A percentile compares a stretch with the other conserved stretches of the same genome.
Conservation (phyloP, 2,329 filamentous ascomycete genomes). For the Mollisiaceae sp. region DNA sequence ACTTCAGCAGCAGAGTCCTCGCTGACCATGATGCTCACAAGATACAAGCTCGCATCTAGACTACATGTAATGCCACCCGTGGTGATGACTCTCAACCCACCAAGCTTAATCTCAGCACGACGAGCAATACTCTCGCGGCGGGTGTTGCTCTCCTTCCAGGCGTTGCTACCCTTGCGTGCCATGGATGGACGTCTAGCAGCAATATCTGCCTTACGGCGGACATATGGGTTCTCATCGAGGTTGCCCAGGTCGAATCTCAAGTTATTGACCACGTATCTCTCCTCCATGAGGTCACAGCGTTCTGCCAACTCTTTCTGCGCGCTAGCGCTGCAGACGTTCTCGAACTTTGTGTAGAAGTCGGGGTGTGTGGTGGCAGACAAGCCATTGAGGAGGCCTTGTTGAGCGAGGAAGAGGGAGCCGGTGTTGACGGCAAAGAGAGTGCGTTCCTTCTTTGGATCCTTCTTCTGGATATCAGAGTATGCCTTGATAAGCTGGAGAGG, state of each 20-base stretch:
- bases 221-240: slow-evolving; percentile 82
- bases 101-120: slow-evolving; percentile 66
- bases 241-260: slow-evolving; percentile 82
- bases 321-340: slow-evolving; percentile 79
- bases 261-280: slow-evolving; percentile 90
- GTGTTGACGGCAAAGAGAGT: slow-evolving; percentile 82
- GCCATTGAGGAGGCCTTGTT: slow-evolving; percentile 77
- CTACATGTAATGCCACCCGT: slow-evolving; percentile 79
- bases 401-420: slow-evolving; percentile 76
- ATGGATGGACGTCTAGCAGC: slow-evolving; percentile 62
- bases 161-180: slow-evolving; percentile 82
- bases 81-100: slow-evolving; percentile 75
- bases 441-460: slow-evolving; percentile 78
- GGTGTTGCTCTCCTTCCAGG: slow-evolving; percentile 74
- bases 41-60: slow-evolving; percentile 82
- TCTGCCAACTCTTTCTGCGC: slow-evolving; percentile 72
- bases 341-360: slow-evolving; percentile 79
- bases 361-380: slow-evolving; percentile 83
- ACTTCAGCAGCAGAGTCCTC: slow-evolving; percentile 78
- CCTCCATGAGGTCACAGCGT: slow-evolving; percentile 82
- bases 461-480: slow-evolving; percentile 80
- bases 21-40: slow-evolving; percentile 82
- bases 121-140: slow-evolving; percentile 82
- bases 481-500: slow-evolving; percentile 75
- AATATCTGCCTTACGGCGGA: slow-evolving; percentile 72